Evolutionary conservation across 2,329 filamentous ascomycete genomes (phyloP).

Genomic region (Mycosphaerella sp.): DNA sequence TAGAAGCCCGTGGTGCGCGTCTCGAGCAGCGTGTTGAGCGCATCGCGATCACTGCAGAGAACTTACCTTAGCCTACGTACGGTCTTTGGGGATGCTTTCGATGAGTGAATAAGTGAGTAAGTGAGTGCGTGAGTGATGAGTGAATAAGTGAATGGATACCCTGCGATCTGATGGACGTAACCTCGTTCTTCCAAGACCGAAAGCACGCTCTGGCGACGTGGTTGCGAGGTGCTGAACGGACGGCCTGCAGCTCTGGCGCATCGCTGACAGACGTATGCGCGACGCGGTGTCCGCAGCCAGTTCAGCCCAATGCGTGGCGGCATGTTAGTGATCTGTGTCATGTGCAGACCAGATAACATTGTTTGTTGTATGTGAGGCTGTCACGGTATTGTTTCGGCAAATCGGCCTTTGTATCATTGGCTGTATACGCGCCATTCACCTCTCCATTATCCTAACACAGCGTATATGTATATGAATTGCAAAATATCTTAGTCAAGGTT

Average conservation of each 20-base stretch:
- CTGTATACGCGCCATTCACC: no score
- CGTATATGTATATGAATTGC: no score
- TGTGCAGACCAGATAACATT: no score
- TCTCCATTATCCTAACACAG: no score
- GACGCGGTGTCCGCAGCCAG: neutral
- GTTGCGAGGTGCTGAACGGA: neutral
- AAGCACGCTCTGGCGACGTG: constrained; percentile 37
- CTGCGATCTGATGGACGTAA: constrained; percentile 66
- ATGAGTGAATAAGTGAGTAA: neutral
- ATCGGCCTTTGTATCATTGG: no score
- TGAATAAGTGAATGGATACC: constrained; percentile 43
- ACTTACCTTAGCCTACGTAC: constrained; percentile 9
- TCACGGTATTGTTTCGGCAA: no score
- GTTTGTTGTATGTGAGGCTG: no score
- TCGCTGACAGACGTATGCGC: neutral
- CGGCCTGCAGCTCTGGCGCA: neutral
- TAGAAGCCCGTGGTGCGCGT: constrained; percentile 65
- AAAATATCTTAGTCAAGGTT: no score
- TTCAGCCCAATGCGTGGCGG: neutral
- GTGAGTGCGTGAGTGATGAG: neutral
- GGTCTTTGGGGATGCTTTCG: neutral
- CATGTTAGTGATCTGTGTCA: neutral
- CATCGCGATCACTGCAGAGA: constrained; percentile 39
- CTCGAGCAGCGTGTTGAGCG: constrained; percentile 59
- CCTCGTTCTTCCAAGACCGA: constrained; percentile 64